A percentile compares a stretch with the other conserved stretches of the same genome.
Conservation (phyloP, 2,329 filamentous ascomycete genomes). For the Lasiodiplodia citricola region DNA sequence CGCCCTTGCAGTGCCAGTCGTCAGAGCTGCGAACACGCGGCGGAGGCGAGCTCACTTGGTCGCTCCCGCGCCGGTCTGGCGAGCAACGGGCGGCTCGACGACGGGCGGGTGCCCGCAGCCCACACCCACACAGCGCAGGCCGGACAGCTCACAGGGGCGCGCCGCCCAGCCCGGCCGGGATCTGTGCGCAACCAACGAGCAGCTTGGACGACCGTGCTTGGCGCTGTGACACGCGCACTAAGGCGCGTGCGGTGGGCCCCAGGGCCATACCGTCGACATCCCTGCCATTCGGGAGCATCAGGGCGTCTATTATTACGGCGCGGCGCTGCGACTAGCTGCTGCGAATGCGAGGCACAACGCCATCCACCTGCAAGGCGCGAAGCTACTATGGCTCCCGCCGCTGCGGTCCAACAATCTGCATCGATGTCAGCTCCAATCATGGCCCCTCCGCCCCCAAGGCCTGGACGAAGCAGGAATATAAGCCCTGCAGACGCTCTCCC, state of each 20-base stretch:
- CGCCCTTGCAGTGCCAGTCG: slow-evolving; percentile 4
- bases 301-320: slow-evolving; percentile 23
- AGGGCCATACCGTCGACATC: neutral
- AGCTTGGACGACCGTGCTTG: neutral
- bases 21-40: neutral
- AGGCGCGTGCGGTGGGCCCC: slow-evolving; percentile 4
- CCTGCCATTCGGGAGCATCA: slow-evolving; percentile 6
- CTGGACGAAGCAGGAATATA: slow-evolving; percentile 22
- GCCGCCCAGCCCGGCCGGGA: neutral
- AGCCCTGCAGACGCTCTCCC: slow-evolving; percentile 3
- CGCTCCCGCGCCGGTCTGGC: slow-evolving; percentile 5
- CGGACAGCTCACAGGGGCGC: neutral
- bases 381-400: slow-evolving; percentile 20
- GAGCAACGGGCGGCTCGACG: neutral
- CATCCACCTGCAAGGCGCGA: slow-evolving; percentile 23
- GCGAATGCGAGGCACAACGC: slow-evolving; percentile 21
- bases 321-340: slow-evolving; percentile 17
- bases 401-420: slow-evolving; percentile 18
- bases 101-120: neutral
- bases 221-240: neutral
- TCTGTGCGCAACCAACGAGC: neutral
- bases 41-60: slow-evolving; percentile 11
- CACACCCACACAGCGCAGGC: neutral
- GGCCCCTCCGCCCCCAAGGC: slow-evolving; percentile 14
- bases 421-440: slow-evolving; percentile 17